phyloP scores from a whole-genome alignment of 108 stramenopile species.

The Cyclotella sp. region DNA sequence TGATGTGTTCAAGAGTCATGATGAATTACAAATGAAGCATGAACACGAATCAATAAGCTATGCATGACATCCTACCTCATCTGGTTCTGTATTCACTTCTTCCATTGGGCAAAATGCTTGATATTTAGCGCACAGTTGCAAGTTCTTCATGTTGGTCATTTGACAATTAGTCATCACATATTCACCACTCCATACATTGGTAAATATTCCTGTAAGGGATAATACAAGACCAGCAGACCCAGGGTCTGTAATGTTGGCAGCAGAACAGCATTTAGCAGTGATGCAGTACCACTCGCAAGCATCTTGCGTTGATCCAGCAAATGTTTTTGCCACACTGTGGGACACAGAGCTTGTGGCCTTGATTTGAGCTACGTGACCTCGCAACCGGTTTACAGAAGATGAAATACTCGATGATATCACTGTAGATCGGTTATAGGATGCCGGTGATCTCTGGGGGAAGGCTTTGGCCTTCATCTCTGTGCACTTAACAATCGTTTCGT shows the following conservation, averaged over 20 bases:
- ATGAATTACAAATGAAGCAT: background rate
- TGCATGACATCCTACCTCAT: too few species aligned
- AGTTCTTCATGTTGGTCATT: background rate
- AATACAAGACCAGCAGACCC: background rate
- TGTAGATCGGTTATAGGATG: background rate
- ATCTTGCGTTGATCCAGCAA: background rate
- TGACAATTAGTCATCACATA: conserved; percentile 15
- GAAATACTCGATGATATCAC: background rate
- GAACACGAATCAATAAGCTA: too few species aligned
- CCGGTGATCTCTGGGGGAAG: background rate
- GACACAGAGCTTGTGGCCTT: background rate
- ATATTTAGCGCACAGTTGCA: background rate
- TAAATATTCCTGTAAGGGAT: background rate
- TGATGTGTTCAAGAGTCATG: background rate
- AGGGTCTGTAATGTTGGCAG: background rate
- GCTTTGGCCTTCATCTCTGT: background rate
- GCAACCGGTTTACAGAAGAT: background rate
- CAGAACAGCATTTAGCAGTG: conserved; percentile 3
- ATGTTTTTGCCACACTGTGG: background rate
- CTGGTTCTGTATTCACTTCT: background rate
- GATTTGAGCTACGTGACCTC: background rate
- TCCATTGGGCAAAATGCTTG: background rate
- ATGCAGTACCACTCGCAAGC: background rate
- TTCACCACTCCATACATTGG: conserved; percentile 4
- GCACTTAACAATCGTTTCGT: conserved; percentile 18